These are phyloP conservation scores for Saccharomyces uvarum DNA, from an alignment of 1,139 yeast genomes.

Conservation along the genomic window DNA sequence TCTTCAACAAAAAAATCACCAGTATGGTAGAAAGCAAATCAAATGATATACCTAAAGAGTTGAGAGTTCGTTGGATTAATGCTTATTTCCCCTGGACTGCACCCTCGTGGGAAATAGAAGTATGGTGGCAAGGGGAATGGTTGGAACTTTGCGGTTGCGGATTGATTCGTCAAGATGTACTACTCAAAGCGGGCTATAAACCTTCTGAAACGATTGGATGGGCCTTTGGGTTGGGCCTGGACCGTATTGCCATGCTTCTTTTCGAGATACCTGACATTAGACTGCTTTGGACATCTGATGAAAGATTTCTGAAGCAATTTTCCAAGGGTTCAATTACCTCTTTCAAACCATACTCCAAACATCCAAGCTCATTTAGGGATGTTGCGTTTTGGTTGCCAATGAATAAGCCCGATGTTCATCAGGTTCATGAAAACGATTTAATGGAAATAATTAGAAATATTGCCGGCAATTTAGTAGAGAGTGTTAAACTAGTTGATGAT, in stretches of 20 bases:
- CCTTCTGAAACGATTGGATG: constrained; percentile 64
- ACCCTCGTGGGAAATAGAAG: constrained; percentile 97
- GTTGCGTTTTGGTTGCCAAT: constrained; percentile 82
- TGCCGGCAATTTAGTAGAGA: constrained; percentile 87
- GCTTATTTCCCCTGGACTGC: constrained; percentile 98
- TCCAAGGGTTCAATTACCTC: constrained; percentile 53
- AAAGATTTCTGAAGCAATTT: constrained; percentile 71
- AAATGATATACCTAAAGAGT: constrained; percentile 43
- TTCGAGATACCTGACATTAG: constrained; percentile 95
- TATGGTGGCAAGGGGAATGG: constrained; percentile 99
- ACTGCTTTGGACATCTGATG: constrained; percentile 83
- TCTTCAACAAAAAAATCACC: constrained; percentile 60
- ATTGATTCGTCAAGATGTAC: constrained; percentile 70
- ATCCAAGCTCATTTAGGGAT: constrained; percentile 81
- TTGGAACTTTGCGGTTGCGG: constrained; percentile 97
- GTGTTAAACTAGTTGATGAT: constrained; percentile 71
- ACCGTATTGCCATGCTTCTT: constrained; percentile 88
- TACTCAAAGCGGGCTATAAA: constrained; percentile 60
- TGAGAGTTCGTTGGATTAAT: constrained; percentile 89
- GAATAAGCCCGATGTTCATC: constrained; percentile 27
- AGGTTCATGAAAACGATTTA: constrained; percentile 76
- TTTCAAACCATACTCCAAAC: constrained; percentile 84
- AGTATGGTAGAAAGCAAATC: constrained; percentile 58
- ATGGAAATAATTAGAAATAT: constrained; percentile 84
- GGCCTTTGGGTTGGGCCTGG: constrained; percentile 97